Conservation (phyloP, 371 early-diverging fungal species). For the Rhizopus microsporus region DNA sequence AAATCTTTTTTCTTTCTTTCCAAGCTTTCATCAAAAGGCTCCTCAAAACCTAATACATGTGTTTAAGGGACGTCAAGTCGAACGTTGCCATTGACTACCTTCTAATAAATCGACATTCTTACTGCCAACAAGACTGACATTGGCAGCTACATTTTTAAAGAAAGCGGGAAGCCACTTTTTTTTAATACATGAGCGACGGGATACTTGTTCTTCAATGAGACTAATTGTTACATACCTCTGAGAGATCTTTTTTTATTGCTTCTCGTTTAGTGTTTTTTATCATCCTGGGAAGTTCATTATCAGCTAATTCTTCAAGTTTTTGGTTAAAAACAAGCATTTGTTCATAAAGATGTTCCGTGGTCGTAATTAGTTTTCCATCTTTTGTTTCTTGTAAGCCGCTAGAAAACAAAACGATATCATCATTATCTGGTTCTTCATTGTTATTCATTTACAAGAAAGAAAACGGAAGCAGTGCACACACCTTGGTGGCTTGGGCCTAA, state of each 20-base stretch:
- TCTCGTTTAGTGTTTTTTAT: not conserved
- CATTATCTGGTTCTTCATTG: not conserved
- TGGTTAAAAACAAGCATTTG: not conserved
- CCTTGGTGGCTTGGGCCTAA: conserved; percentile 6
- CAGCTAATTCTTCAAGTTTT: conserved; percentile 1
- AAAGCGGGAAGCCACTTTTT: not conserved
- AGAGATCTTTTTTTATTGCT: not conserved
- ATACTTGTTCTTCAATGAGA: not conserved
- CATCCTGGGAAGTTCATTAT: not conserved
- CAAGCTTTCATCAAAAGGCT: conserved; percentile 5
- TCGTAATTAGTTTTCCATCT: not conserved
- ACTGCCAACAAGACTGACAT: not conserved
- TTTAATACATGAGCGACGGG: not conserved
- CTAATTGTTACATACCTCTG: not conserved
- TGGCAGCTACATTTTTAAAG: not conserved
- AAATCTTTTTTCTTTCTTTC: not conserved
- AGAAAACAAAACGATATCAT: not conserved
- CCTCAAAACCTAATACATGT: not conserved
- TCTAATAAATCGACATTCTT: not conserved
- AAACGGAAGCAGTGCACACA: not conserved
- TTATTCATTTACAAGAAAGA: not conserved
- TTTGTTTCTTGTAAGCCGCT: not conserved
- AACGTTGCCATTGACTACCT: not conserved
- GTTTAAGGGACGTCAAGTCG: no score
- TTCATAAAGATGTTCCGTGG: not conserved